Conservation (phyloP, 1,284 basidiomycete genomes). For the Boletellus deceptivus region DNA sequence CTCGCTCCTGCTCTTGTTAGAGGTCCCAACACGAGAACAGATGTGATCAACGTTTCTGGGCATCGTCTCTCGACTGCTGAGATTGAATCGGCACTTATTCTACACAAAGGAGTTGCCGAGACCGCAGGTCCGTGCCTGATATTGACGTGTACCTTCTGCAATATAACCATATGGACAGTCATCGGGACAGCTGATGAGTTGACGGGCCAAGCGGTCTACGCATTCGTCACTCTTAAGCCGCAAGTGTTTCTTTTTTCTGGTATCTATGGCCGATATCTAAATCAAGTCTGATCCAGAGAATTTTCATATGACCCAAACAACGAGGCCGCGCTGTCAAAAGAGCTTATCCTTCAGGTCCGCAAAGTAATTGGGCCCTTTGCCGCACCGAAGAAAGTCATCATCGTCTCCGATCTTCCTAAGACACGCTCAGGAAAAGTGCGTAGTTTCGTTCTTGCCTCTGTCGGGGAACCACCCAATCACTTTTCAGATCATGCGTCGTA, state of each 20-base stretch:
- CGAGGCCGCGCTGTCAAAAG: constrained; percentile 77
- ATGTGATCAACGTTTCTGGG: constrained; percentile 93
- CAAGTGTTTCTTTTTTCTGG: constrained; percentile 32
- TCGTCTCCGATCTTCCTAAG: constrained; percentile 91
- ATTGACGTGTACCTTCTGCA: not conserved
- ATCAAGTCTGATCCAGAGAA: constrained; percentile 51
- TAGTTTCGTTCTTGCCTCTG: not conserved
- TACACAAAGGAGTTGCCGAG: constrained; percentile 94
- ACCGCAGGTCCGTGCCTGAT: constrained; percentile 59
- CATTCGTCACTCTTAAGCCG: constrained; percentile 84
- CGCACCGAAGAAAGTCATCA: constrained; percentile 87
- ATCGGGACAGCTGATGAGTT: constrained; percentile 88
- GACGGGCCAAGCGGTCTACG: constrained; percentile 84
- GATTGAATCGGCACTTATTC: constrained; percentile 94
- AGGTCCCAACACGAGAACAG: constrained; percentile 35
- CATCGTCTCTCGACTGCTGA: constrained; percentile 97
- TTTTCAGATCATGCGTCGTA: constrained; percentile 82
- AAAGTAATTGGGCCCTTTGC: constrained; percentile 97
- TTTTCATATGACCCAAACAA: constrained; percentile 72
- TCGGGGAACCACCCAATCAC: not conserved
- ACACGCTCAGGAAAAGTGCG: constrained; percentile 92
- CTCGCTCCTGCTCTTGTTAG: constrained; percentile 4
- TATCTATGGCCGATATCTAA: not conserved
- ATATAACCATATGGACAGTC: constrained; percentile 42
- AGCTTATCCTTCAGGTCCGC: constrained; percentile 91